Evolutionary conservation across 371 early-diverging fungal genomes (phyloP).

Genomic region (Vairimorpha ceranae): DNA sequence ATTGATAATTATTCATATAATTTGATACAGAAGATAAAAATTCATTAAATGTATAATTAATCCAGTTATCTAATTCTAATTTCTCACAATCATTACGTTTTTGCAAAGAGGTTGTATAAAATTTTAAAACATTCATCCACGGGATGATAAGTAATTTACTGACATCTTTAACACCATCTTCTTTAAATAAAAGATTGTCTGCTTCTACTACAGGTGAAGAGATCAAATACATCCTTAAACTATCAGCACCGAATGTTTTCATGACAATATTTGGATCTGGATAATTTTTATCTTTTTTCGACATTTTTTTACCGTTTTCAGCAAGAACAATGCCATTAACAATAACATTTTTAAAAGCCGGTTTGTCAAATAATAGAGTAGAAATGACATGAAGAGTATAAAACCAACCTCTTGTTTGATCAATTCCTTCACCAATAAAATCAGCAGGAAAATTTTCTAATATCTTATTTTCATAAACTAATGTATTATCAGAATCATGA

Average conservation of each 20-base stretch:
- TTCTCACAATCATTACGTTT: background rate
- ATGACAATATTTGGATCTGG: constrained; percentile 84
- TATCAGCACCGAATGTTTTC: constrained; percentile 89
- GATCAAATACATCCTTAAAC: constrained; percentile 83
- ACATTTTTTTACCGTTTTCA: constrained; percentile 98
- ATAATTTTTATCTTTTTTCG: constrained; percentile 97
- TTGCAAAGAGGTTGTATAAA: constrained; percentile 77
- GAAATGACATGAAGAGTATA: constrained; percentile 96
- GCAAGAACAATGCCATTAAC: constrained; percentile 97
- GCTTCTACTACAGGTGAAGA: constrained; percentile 98
- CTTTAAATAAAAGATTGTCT: constrained; percentile 87
- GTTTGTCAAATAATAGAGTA: constrained; percentile 87
- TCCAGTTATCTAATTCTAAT: constrained; percentile 59
- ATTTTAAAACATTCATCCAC: constrained; percentile 95
- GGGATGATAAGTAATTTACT: constrained; percentile 87
- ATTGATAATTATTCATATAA: constrained; percentile 67
- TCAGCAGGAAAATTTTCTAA: constrained; percentile 85
- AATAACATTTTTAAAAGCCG: constrained; percentile 98
- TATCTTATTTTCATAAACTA: constrained; percentile 65
- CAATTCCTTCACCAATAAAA: constrained; percentile 98
- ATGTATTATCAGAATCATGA: constrained; percentile 65
- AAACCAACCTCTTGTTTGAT: constrained; percentile 99
- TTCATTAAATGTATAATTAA: constrained; percentile 40
- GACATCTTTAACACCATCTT: constrained; percentile 92
- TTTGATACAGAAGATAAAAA: constrained; percentile 43